phyloP scores from a whole-genome alignment of 495 filamentous ascomycete species.

The Aspergillus indologenus region DNA sequence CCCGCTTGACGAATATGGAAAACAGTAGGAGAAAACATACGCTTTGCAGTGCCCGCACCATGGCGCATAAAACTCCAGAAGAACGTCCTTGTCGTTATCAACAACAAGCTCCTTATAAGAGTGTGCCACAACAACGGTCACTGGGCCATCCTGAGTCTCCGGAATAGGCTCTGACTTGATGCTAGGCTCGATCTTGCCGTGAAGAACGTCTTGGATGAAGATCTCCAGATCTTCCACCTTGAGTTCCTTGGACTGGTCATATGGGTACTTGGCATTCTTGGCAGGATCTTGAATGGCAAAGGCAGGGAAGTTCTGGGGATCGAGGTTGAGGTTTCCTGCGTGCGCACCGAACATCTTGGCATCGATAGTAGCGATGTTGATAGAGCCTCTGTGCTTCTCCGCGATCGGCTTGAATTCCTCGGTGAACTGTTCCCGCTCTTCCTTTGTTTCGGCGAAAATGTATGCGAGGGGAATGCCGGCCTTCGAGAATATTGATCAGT shows the following conservation, averaged over 20 bases:
- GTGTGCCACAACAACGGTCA: conserved; percentile 87
- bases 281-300: conserved; percentile 96
- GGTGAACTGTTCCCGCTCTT: conserved; percentile 80
- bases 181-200: conserved; percentile 87
- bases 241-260: conserved; percentile 78
- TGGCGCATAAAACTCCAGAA: conserved; percentile 97
- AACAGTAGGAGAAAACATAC: conserved; percentile 31
- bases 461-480: conserved; percentile 93
- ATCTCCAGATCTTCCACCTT: conserved; percentile 69
- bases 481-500: conserved; percentile 29
- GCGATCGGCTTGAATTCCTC: conserved; percentile 55
- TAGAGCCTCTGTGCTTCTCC: conserved; percentile 64
- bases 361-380: conserved; percentile 98
- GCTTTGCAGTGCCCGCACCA: conserved; percentile 99
- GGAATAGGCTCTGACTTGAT: conserved; percentile 98
- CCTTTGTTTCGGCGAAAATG: conserved; percentile 91
- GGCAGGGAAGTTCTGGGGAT: conserved; percentile 89
- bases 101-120: conserved; percentile 92
- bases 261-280: conserved; percentile 98
- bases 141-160: conserved; percentile 88
- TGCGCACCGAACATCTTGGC: conserved; percentile 93
- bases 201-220: conserved; percentile 85
- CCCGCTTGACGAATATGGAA: background rate
- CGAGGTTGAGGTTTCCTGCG: conserved; percentile 94
- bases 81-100: conserved; percentile 92